Conservation (phyloP, 2,329 filamentous ascomycete species). For the Dothidotthia symphoricarpi region DNA sequence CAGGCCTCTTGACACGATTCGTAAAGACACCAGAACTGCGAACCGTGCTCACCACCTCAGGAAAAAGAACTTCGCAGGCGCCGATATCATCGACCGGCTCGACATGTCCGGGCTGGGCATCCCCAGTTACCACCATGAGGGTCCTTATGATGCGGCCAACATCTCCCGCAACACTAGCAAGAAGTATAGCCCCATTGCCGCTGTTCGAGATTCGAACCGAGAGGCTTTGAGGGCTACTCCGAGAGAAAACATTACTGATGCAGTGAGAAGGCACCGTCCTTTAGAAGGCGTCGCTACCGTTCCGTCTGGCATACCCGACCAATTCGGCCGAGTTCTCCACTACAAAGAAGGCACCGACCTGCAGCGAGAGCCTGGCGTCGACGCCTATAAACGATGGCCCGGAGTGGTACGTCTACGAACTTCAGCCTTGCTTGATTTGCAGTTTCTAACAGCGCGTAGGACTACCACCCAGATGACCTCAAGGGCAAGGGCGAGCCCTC, state of each 20-base stretch:
- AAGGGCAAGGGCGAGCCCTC: conserved; percentile 81
- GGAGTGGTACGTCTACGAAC: conserved; percentile 64
- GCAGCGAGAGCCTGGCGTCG: conserved; percentile 71
- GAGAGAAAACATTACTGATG: conserved; percentile 71
- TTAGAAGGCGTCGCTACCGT: conserved; percentile 75
- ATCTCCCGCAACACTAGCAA: conserved; percentile 68
- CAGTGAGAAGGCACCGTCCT: conserved; percentile 69
- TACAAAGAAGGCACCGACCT: conserved; percentile 87
- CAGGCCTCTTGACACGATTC: conserved; percentile 66
- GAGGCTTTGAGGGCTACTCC: conserved; percentile 82
- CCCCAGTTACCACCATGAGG: conserved; percentile 78
- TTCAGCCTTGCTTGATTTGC: background rate
- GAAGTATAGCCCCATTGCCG: conserved; percentile 69
- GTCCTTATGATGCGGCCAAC: conserved; percentile 83
- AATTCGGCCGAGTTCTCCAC: conserved; percentile 66
- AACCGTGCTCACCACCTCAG: conserved; percentile 65
- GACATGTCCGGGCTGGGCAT: conserved; percentile 58
- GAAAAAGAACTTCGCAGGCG: conserved; percentile 63
- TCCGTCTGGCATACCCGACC: conserved; percentile 70
- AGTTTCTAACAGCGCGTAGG: conserved; percentile 24
- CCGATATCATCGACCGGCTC: conserved; percentile 78
- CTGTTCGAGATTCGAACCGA: conserved; percentile 68
- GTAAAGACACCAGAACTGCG: conserved; percentile 62
- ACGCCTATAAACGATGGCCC: conserved; percentile 75
- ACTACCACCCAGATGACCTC: conserved; percentile 72